Conservation (phyloP, 768 basidiomycete species). For the Auricularia auricula-judae region DNA sequence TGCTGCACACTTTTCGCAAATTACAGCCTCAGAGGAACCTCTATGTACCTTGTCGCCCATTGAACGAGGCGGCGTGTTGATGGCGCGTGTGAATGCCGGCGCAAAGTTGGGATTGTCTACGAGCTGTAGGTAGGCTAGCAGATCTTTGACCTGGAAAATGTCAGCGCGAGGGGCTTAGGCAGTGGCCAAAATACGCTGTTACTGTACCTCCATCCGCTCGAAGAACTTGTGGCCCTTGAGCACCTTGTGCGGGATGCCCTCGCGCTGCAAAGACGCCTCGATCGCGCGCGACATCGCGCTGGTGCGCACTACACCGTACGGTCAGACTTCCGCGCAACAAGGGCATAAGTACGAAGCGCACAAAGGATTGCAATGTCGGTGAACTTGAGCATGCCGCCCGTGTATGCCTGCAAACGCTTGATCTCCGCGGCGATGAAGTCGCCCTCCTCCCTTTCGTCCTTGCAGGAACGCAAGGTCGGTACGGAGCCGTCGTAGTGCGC, state of each 20-base stretch:
- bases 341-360: constrained; percentile 24
- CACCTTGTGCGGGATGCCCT: constrained; percentile 66
- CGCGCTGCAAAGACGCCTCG: constrained; percentile 65
- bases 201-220: constrained; percentile 59
- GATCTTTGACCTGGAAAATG: constrained; percentile 54
- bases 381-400: constrained; percentile 60
- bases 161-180: not conserved
- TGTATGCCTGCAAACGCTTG: constrained; percentile 61
- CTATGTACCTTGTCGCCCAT: constrained; percentile 66
- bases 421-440: constrained; percentile 66
- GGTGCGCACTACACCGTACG: constrained; percentile 52
- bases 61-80: constrained; percentile 60
- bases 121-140: constrained; percentile 74
- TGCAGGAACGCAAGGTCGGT: constrained; percentile 46
- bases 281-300: constrained; percentile 69
- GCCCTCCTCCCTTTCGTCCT: constrained; percentile 53
- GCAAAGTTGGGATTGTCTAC: constrained; percentile 58
- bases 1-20: no score
- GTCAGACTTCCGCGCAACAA: not conserved
- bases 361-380: constrained; percentile 78
- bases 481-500: constrained; percentile 50
- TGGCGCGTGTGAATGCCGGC: constrained; percentile 60
- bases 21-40: not conserved
- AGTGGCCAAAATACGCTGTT: no score
- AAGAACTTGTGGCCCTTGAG: constrained; percentile 82